Percentiles rank a stretch among this genome's conserved stretches.
phyloP scores from a whole-genome alignment of 805 yeast species.

The Starmerella khaoyaiensis region DNA sequence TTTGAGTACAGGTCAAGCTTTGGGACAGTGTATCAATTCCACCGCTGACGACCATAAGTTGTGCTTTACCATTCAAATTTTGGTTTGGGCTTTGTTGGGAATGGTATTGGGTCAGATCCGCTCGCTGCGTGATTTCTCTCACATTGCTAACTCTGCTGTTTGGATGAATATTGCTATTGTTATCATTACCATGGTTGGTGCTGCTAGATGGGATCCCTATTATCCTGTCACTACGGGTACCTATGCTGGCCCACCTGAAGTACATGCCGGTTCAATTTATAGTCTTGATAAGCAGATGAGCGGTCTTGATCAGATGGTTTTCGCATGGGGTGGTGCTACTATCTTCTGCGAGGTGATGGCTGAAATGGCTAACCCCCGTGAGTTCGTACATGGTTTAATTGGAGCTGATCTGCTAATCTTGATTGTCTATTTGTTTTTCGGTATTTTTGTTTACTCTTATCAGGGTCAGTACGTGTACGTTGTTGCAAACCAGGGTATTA shows the following conservation, averaged over 20 bases:
- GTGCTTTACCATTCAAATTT: slow-evolving; percentile 33
- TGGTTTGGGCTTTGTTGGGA: slow-evolving; percentile 35
- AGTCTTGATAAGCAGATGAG: slow-evolving; percentile 9
- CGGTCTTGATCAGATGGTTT: slow-evolving; percentile 34
- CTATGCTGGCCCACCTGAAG: neutral
- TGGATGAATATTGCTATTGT: slow-evolving; percentile 37
- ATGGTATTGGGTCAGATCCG: slow-evolving; percentile 34
- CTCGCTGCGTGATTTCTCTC: slow-evolving; percentile 31
- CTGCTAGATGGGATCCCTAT: slow-evolving; percentile 19
- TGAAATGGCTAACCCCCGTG: slow-evolving; percentile 38
- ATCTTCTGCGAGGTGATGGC: slow-evolving; percentile 38
- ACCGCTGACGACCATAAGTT: slow-evolving; percentile 19
- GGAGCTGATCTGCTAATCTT: slow-evolving; percentile 34
- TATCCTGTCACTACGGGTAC: neutral
- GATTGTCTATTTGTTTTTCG: slow-evolving; percentile 32
- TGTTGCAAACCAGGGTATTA: slow-evolving; percentile 34
- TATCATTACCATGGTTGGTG: slow-evolving; percentile 36
- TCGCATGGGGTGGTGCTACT: slow-evolving; percentile 41
- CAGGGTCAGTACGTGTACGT: slow-evolving; percentile 34
- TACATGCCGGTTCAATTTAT: slow-evolving; percentile 2
- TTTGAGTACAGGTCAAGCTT: slow-evolving; percentile 33
- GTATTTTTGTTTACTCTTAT: slow-evolving; percentile 33
- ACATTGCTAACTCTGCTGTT: slow-evolving; percentile 35
- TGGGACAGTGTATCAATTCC: slow-evolving; percentile 29
- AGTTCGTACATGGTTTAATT: slow-evolving; percentile 38